These are phyloP conservation scores for Paecilomyces dactylethromorphus DNA, from an alignment of 2,329 filamentous ascomycete species.

Conservation along the genomic window DNA sequence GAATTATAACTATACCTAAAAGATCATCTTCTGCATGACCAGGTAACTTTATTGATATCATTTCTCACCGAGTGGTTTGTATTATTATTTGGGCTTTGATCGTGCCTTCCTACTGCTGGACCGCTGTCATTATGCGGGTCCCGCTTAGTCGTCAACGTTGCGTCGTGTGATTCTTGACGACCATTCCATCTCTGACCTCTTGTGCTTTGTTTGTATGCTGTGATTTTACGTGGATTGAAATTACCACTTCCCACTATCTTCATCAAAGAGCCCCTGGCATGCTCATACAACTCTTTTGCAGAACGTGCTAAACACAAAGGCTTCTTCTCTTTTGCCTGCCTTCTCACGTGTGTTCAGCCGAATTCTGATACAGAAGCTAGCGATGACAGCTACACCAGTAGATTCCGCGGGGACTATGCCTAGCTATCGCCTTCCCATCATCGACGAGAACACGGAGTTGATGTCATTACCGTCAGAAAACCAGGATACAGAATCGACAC, in stretches of 20 bases:
- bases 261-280: not conserved
- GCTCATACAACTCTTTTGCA: too few relatives aligned
- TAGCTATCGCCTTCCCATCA: not conserved
- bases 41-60: not conserved
- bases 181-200: not conserved
- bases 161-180: not conserved
- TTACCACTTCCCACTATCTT: not conserved
- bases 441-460: not conserved
- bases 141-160: not conserved
- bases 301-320: not conserved
- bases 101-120: not conserved
- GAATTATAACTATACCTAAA: slow-evolving; percentile 23
- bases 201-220: not conserved
- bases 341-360: not conserved
- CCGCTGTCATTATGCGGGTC: not conserved
- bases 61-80: not conserved
- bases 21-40: not conserved
- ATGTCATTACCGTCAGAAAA: not conserved
- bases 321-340: not conserved
- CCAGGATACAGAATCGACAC: not conserved
- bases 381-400: not conserved
- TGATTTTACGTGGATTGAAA: not conserved
- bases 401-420: not conserved
- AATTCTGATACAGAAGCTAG: not conserved
- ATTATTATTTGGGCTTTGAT: not conserved